Evolutionary conservation across 176 grass and related monocot species (phyloP), one percentile per base, ranked within the genome.

Genomic region (Aegilops bicornis): DNA sequence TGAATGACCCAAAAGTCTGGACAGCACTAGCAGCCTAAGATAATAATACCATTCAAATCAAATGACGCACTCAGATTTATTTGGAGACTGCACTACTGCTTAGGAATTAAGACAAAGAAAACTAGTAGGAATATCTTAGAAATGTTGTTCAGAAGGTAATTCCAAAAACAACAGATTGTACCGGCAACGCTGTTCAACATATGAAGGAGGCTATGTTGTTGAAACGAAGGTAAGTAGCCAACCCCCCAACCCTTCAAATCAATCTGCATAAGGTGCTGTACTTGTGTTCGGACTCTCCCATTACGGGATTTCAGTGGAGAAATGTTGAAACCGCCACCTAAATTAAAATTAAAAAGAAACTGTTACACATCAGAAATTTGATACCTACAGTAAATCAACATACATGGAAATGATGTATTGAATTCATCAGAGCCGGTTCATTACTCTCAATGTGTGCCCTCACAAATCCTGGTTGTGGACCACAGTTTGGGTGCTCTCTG

Each of bases 171-270:
- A 39, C 69, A 19, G 67, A 4, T 17, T 78, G 52, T 97, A 97
- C 94, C 96, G 15, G 96, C 96, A 86, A 98, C 96, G 64, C 88
- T 98, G 76, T 96, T 98, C 65, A 98, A 81, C 96, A 98, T 98
- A 83, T 98, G 96, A 85, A 96, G 86, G 59, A 98, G 91, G 82
- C 93, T 91, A 91, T 98, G 91, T 82, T 98, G 96, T 76, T 98
- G 93, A 89, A 92, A 98, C 79, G 93, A 91, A 52, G 96, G 93
- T 78, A 85, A n/a, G 67, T 94, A 98, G 84, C 96, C 88, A 64
- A 88, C 84, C 30, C 89, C 93, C 96, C 93, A 98, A 60, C 96
- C 93, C 90, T 98, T 98, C 73, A 98, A 88, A 91, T 98, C 96
- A 86, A 98, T 96, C 86, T 98, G 96, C 92, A 98, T 98, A 76